A percentile compares a stretch with the other conserved stretches of the same genome.
Evolutionary conservation across 163 green algal genomes (phyloP).

Genomic region (Smithsoniella earleae): DNA sequence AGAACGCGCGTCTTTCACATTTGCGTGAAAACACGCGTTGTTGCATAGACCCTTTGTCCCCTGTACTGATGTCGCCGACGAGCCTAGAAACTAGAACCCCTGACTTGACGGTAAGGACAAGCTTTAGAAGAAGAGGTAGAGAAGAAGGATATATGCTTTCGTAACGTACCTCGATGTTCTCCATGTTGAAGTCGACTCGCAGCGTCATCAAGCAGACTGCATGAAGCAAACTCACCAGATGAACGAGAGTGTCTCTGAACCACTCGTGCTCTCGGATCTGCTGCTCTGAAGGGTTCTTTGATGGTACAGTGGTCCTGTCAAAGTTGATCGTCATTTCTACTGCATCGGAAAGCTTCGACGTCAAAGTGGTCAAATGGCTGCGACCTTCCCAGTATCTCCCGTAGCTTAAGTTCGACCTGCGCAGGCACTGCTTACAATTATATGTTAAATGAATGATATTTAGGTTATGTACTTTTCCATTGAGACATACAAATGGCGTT

Average conservation of each 20-base stretch:
- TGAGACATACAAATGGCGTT: too few relatives aligned
- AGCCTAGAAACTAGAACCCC: too few relatives aligned
- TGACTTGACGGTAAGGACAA: too few relatives aligned
- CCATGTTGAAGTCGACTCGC: conserved; percentile 39
- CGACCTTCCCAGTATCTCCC: conserved; percentile 44
- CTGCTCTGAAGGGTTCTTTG: background rate
- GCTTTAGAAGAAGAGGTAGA: too few relatives aligned
- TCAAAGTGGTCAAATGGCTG: conserved; percentile 37
- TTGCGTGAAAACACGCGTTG: too few relatives aligned
- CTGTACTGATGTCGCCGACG: too few relatives aligned
- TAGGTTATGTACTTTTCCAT: too few relatives aligned
- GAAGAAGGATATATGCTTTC: too few relatives aligned
- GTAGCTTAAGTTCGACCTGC: conserved; percentile 42
- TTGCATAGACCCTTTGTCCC: too few relatives aligned
- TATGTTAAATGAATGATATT: too few relatives aligned
- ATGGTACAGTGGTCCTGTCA: conserved; percentile 2
- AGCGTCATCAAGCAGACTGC: conserved; percentile 40
- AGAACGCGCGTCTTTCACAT: too few relatives aligned
- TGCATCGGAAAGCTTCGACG: conserved; percentile 35
- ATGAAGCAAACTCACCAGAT: conserved; percentile 48
- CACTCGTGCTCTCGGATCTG: background rate
- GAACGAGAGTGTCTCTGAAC: conserved; percentile 36
- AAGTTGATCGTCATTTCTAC: conserved; percentile 32
- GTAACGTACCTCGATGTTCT: conserved; percentile 36
- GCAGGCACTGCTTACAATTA: background rate